Evolutionary conservation across 2,329 filamentous ascomycete genomes (phyloP).

Genomic region (Diaporthe australafricana): DNA sequence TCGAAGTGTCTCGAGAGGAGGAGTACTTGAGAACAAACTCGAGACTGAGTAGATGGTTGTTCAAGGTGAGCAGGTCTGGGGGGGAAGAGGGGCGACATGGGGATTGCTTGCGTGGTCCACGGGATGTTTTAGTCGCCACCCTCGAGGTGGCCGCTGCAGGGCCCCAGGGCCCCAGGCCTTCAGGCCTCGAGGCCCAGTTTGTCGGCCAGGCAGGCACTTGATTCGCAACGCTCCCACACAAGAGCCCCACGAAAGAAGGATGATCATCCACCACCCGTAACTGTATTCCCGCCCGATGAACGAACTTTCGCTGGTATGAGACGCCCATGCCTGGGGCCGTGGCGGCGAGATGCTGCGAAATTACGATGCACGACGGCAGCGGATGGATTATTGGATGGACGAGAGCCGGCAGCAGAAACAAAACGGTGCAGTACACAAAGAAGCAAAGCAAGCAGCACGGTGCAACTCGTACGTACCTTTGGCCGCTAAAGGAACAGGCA

Average conservation of each 20-base stretch:
- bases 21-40: not conserved
- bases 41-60: not conserved
- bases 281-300: not conserved
- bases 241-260: conserved; percentile 34
- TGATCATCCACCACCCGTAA: conserved; percentile 12
- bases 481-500: conserved; percentile 51
- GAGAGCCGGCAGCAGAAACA: not conserved
- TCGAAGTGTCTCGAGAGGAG: conserved; percentile 7
- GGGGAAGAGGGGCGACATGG: conserved; percentile 17
- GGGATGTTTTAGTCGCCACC: conserved; percentile 22
- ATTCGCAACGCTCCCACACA: conserved; percentile 14
- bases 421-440: not conserved
- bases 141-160: not conserved
- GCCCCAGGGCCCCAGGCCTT: conserved; percentile 1
- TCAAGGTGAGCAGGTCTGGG: not conserved
- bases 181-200: conserved; percentile 17
- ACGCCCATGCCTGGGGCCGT: not conserved
- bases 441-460: not conserved
- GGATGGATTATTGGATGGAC: conserved; percentile 10
- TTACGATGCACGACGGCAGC: conserved; percentile 15
- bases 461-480: conserved; percentile 48
- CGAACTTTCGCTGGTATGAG: not conserved
- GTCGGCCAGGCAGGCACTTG: conserved; percentile 20
- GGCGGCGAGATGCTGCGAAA: conserved; percentile 8
- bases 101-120: conserved; percentile 17